Base-by-base conservation (phyloP, 2,329 filamentous ascomycete species). In the Diaporthe citrichinensis region DNA sequence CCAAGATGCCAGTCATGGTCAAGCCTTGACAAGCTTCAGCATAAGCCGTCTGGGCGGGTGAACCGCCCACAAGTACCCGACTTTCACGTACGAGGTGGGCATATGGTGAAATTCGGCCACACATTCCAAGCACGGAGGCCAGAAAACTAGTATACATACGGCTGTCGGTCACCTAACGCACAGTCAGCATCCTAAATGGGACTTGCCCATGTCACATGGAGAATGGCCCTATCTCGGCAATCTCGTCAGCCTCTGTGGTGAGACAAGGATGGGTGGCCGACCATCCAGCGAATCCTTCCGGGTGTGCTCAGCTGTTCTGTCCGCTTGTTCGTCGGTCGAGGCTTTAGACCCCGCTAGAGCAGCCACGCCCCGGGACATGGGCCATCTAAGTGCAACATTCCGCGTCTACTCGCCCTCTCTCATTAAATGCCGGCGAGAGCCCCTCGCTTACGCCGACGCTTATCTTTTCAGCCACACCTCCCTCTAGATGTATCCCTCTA, bases 1-100 rank as follows among this genome's bases (percentile, higher is more conserved):
- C 65, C 65, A 68, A 68, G 65, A 68, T 68, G 65, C 65, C 65
- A 68, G 46, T 68, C 46, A 28, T 14, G 28, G 46, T 53, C 65
- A 68, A 68, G 65, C 65, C 65, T 68, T 36, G 39, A 53, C 65
- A 68, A 68, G 65, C 65, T 68, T 68, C 46, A 68, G 46, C 23
- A 39, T 4, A 10, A 61, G 44, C 65, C 65, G 58, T 15, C 58
- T 41, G 65, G 31, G n/a, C 65, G 46, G 46, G 31, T 25, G 9
- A 23, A 53, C 17, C 65, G 46, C 65, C 65, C 46, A 68, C 46
- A 68, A 23, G 65, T 25, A 53, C 9, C 46, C 46, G 65, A 41
- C 65, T 14, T 14, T 17, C 65, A 9, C 41, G 31, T 15, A 12
- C 7, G n/a, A 15, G 58, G 36, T 9, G 2, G 23, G 23, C 17